Evolutionary conservation across 495 filamentous ascomycete genomes (phyloP).

Genomic region (Chaetomidium leptoderma): DNA sequence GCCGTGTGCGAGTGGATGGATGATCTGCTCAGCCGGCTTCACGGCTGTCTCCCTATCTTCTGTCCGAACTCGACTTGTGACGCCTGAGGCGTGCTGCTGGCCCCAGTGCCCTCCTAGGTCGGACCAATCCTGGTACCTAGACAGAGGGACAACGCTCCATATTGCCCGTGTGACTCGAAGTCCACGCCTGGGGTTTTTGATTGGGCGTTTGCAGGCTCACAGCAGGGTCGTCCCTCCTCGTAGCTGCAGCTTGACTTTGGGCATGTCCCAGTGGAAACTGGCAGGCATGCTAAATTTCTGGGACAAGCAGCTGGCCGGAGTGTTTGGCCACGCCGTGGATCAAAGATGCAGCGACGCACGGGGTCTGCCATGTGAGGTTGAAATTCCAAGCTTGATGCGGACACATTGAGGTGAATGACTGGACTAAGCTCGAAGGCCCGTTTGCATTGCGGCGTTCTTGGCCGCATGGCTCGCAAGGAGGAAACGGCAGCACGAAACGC

Average conservation of each 20-base stretch:
- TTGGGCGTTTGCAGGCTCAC: constrained; percentile 31
- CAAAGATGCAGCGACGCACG: not conserved
- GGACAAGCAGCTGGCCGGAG: not conserved
- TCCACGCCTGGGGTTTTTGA: constrained; percentile 15
- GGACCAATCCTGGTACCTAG: constrained; percentile 4
- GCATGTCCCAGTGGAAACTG: constrained; percentile 17
- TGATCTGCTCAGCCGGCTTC: not conserved
- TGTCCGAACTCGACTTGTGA: not conserved
- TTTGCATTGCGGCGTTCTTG: constrained; percentile 15
- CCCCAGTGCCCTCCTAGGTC: constrained; percentile 1
- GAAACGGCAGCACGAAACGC: not conserved
- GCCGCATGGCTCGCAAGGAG: not conserved
- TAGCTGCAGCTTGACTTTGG: constrained; percentile 22
- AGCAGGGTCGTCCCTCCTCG: constrained; percentile 24
- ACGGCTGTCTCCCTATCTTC: not conserved
- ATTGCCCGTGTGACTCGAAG: constrained; percentile 28
- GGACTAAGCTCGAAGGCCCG: not conserved
- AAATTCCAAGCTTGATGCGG: not conserved
- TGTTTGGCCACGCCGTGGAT: not conserved
- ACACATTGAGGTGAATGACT: not conserved
- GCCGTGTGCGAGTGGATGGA: not conserved
- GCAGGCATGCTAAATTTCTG: constrained; percentile 4
- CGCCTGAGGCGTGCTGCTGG: not conserved
- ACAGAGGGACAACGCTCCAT: constrained; percentile 22
- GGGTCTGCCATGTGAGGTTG: not conserved